These are phyloP conservation scores for Umbellularia californica DNA, from an alignment of 164 flowering plant genomes.

Conservation along the genomic window DNA sequence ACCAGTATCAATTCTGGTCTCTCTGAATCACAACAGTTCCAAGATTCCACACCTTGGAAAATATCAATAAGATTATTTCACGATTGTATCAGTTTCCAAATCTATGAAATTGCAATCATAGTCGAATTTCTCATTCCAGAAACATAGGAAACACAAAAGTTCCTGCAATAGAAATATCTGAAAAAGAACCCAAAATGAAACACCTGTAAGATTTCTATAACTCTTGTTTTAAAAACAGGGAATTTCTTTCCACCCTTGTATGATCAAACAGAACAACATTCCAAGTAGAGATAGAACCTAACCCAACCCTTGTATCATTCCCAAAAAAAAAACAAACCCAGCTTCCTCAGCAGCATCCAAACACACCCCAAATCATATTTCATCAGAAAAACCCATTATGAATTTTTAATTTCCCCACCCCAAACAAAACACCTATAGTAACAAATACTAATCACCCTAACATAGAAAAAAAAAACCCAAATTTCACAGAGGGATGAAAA, in stretches of 20 bases:
- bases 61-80: neutral
- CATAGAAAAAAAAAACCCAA: neutral
- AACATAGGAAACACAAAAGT: neutral
- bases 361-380: too few species aligned
- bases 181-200: too few species aligned
- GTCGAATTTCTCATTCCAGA: neutral
- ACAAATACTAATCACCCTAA: neutral
- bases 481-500: too few species aligned
- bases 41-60: neutral
- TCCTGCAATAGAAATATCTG: neutral
- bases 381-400: too few species aligned
- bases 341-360: neutral
- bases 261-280: too few species aligned
- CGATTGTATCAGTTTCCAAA: neutral
- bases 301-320: too few species aligned
- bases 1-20: neutral
- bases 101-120: neutral
- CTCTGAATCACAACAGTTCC: neutral
- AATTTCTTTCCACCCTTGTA: too few species aligned
- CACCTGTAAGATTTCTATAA: too few species aligned
- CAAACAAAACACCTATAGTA: neutral
- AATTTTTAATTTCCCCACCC: too few species aligned
- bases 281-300: too few species aligned
- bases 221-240: too few species aligned
- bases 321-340: neutral